phyloP scores from a whole-genome alignment of 1,284 basidiomycete species.

The Puccinia horiana region DNA sequence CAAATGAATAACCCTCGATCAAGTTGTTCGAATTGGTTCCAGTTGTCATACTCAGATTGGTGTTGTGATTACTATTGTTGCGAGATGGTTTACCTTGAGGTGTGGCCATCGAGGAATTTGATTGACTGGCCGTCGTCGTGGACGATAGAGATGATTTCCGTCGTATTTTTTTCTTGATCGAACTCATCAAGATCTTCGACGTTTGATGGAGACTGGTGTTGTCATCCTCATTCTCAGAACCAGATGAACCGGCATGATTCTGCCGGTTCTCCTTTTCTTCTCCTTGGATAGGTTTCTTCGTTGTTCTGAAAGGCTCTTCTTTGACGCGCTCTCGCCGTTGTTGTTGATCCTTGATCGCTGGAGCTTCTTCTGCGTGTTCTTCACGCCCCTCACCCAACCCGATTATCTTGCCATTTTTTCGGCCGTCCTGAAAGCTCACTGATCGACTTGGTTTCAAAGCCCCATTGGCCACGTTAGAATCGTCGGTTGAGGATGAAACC shows the following conservation, averaged over 20 bases:
- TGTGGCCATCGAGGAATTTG: constrained; percentile 16
- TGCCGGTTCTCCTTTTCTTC: constrained; percentile 18
- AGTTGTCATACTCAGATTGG: constrained; percentile 19
- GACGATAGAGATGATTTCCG: constrained; percentile 25
- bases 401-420: constrained; percentile 75
- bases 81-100: constrained; percentile 1
- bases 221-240: constrained; percentile 22
- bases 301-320: constrained; percentile 29
- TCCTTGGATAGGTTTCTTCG: background rate
- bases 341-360: background rate
- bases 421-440: constrained; percentile 92
- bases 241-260: background rate
- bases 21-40: constrained; percentile 23
- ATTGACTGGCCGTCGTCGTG: constrained; percentile 1
- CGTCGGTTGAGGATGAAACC: constrained; percentile 2
- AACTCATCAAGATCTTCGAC: constrained; percentile 20
- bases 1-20: constrained; percentile 81
- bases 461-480: background rate
- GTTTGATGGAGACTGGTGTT: constrained; percentile 31
- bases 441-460: constrained; percentile 67
- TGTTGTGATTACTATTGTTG: background rate
- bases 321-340: background rate
- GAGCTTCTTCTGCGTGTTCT: background rate
- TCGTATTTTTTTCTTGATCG: constrained; percentile 34
- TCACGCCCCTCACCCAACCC: constrained; percentile 61